Evolutionary conservation across 2,329 filamentous ascomycete genomes (phyloP).

Genomic region (Cladophialophora psammophila): DNA sequence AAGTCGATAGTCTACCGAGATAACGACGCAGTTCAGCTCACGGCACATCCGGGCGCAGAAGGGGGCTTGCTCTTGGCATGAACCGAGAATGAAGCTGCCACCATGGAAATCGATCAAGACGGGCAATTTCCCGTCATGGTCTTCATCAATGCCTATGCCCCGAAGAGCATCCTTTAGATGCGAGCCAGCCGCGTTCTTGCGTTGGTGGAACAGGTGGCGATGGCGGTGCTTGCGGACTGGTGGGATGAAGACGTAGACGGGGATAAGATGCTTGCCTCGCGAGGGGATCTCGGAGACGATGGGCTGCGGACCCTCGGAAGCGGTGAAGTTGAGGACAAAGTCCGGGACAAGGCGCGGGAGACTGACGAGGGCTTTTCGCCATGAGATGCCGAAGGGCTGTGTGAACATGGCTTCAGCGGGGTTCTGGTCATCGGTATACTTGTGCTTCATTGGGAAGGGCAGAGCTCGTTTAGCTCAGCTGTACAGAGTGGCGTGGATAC

Average conservation of each 20-base stretch:
- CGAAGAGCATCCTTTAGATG: conserved; percentile 29
- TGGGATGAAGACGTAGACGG: conserved; percentile 40
- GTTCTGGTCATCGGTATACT: conserved; percentile 18
- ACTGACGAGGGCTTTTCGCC: conserved; percentile 40
- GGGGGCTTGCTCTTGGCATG: conserved; percentile 48
- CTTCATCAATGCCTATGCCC: conserved; percentile 16
- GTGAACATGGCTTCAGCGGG: conserved; percentile 19
- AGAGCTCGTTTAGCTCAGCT: neutral
- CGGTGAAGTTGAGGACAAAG: conserved; percentile 38
- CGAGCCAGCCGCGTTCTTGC: conserved; percentile 17
- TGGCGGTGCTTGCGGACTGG: conserved; percentile 24
- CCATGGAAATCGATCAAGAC: conserved; percentile 42
- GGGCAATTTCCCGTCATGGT: conserved; percentile 31
- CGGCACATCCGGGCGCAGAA: conserved; percentile 57
- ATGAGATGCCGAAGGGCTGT: conserved; percentile 26
- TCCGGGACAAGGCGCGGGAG: conserved; percentile 39
- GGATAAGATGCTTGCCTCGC: conserved; percentile 37
- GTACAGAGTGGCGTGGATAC: neutral
- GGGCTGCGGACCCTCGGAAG: conserved; percentile 39
- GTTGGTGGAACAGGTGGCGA: conserved; percentile 15
- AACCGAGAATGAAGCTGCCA: conserved; percentile 40
- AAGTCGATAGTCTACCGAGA: conserved; percentile 58
- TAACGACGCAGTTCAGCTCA: conserved; percentile 51
- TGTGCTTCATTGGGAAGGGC: conserved; percentile 18
- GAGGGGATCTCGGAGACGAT: conserved; percentile 39